Percentiles rank a stretch among this genome's conserved stretches.
Evolutionary conservation across 2,329 filamentous ascomycete genomes (phyloP).

Genomic region (Xylariales sp.): DNA sequence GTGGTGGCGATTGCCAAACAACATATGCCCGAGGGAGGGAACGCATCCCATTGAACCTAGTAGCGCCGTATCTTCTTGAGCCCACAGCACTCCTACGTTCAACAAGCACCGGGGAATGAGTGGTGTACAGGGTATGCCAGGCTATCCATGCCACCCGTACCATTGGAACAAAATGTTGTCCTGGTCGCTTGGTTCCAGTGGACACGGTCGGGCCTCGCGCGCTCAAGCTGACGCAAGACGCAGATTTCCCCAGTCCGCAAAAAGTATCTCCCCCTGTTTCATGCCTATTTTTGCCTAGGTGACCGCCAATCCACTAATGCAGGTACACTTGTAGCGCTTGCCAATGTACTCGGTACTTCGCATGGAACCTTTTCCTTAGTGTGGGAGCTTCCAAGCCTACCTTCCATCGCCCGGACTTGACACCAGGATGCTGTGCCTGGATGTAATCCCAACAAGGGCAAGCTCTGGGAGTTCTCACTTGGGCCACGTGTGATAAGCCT

Average conservation of each 20-base stretch:
- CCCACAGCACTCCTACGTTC: too few relatives aligned
- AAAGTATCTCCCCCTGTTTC: slow-evolving; percentile 9
- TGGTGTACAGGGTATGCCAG: background rate
- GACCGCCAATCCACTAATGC: slow-evolving; percentile 8
- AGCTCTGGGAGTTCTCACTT: too few relatives aligned
- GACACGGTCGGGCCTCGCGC: background rate
- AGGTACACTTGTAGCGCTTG: slow-evolving; percentile 7
- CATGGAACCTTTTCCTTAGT: too few relatives aligned
- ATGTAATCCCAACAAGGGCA: slow-evolving; percentile 6
- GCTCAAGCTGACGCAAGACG: background rate
- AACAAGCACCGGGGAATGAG: too few relatives aligned
- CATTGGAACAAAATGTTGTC: background rate
- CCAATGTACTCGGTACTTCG: background rate
- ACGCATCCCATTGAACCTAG: too few relatives aligned
- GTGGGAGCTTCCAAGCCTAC: background rate
- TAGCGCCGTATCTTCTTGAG: too few relatives aligned
- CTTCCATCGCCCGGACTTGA: background rate
- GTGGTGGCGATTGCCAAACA: too few relatives aligned
- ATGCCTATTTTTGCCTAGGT: slow-evolving; percentile 11
- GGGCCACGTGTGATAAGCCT: slow-evolving; percentile 8
- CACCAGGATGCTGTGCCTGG: slow-evolving; percentile 4
- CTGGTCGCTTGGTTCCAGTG: background rate
- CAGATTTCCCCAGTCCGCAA: slow-evolving; percentile 1
- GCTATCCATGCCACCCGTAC: background rate
- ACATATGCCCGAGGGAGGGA: too few relatives aligned